Base-by-base conservation (phyloP, 768 basidiomycete genomes). In the Multifurca ochricompacta region DNA sequence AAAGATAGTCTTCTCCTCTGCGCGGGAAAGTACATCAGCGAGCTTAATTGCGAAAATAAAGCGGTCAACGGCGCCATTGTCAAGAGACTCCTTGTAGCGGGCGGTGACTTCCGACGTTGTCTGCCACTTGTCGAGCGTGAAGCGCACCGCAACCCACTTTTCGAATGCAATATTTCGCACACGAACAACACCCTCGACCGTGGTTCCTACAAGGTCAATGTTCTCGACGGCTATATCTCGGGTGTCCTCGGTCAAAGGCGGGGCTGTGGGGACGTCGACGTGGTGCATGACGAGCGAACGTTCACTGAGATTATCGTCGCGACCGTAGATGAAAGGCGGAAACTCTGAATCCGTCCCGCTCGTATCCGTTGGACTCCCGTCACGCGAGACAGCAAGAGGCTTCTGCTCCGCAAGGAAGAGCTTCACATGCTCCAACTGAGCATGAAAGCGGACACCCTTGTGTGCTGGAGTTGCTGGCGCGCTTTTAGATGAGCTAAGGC, bases 371-470 rank as follows among this genome's bases (percentile, higher is more conserved):
- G 93, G 94, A 60, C 87, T 89, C 0, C 91, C 92, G 61, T 91
- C 85, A 42, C 95, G 80, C 11, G 86, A 90, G 16, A 99, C 95
- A 1, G 94, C 93, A 7, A 90, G 77, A 5, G 95, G 95, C 66
- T 92, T 92, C 70, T 98, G 95, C 70, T 92, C 89, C 11, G 94
- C 85, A 53, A 94, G 74, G 74, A 98, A 98, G 43, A 94, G 78
- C 70, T 94, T 94, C 58, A 98, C 89, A 52, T 91, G 89, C 68
- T 96, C 95, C 49, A 97, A 79, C 65, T 93, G 81, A 5, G 84
- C 68, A 70, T 95, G 90, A 58, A 99, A 99, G 64, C 96, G 91
- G 8, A 99, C 95, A 23, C 82, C 83, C 67, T 96, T 94, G 59
- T 75, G 75, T 4, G 78, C 83, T 0, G 94, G 94, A 3, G 92